Percentiles rank a stretch among this genome's conserved stretches.
Conservation (phyloP, 2,329 filamentous ascomycete genomes). For the Colletotrichum somersetense region DNA sequence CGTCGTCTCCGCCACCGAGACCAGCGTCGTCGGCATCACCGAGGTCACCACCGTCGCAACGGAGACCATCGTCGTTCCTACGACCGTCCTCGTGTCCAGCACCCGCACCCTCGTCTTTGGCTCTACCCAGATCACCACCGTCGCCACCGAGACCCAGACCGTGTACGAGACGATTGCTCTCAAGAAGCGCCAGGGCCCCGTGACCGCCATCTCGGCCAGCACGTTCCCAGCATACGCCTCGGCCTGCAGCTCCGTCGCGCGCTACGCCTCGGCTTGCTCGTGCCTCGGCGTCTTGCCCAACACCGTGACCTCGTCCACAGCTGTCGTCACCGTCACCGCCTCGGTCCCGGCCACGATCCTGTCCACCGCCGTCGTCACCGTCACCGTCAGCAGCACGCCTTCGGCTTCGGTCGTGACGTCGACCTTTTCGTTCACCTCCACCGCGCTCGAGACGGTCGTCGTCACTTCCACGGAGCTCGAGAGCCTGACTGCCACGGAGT, state of each 20-base stretch:
- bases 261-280: slow-evolving; percentile 46
- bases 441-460: slow-evolving; percentile 17
- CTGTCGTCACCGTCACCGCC: slow-evolving; percentile 32
- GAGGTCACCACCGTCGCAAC: slow-evolving; percentile 29
- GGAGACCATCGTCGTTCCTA: slow-evolving; percentile 33
- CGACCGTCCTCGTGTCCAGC: slow-evolving; percentile 32
- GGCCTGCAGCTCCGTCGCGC: slow-evolving; percentile 43
- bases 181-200: slow-evolving; percentile 28
- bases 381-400: slow-evolving; percentile 31
- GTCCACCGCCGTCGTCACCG: slow-evolving; percentile 36
- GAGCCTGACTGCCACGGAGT: slow-evolving; percentile 29
- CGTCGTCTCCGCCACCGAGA: slow-evolving; percentile 14
- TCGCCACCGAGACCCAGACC: slow-evolving; percentile 40
- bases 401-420: slow-evolving; percentile 22
- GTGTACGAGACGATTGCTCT: slow-evolving; percentile 31
- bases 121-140: slow-evolving; percentile 35
- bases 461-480: slow-evolving; percentile 23
- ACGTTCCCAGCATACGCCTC: slow-evolving; percentile 45
- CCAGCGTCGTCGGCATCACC: slow-evolving; percentile 23
- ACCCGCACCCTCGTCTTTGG: slow-evolving; percentile 36
- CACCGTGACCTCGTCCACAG: slow-evolving; percentile 42
- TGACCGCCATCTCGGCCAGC: slow-evolving; percentile 10
- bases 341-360: slow-evolving; percentile 38
- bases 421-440: slow-evolving; percentile 4
- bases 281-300: slow-evolving; percentile 44